Evolutionary conservation across 352 stramenopile genomes (phyloP), one percentile per base, ranked within the genome.

Genomic region (Pythium folliculosum): DNA sequence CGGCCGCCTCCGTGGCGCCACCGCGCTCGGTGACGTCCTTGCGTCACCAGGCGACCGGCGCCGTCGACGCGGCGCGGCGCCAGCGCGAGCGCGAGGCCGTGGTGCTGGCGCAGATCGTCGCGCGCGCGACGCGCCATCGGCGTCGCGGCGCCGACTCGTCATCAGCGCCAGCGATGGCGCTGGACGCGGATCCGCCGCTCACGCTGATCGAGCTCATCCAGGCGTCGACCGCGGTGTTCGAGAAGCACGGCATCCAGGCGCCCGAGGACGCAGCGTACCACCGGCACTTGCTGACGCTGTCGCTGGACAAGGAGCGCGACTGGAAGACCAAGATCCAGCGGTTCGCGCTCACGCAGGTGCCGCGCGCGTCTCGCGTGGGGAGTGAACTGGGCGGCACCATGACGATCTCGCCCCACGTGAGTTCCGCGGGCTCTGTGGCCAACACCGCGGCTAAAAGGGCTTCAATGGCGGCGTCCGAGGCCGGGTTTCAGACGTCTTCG

Each of bases 201-300:
- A 84, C 80, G 63, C 69, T 91, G 5, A 82, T 88, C 38, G 83
- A 90, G 50, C 69, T 91, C 19, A 82, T 90, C 30, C 75, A 90
- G 50, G 80, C 81, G 32, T 88, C 83, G 2, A 77, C 73, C 35
- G 62, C 52, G 0, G 75, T 91, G 16, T 86, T 91, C 47, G 73
- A 80, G 25, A 81, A 72, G 22, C 84, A 81, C 40, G 64, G 71
- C 5, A 80, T 88, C 35, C 55, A 47, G 0, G 22, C 80, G 3
- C 77, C 81, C 0, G 71, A 86, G 13, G 80, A 89, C 27, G 83
- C 78, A 1, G 60, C 73, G 37, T 90, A 81, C 59, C 83, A 90
- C 60, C 81, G 83, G 0, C 74, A 79, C 23, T 65, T 91, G 51
- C 56, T 90, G 2, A 76, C 78, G 47, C 61, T 91, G 7, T 87